Evolutionary conservation across 139 green algal genomes (phyloP).

Genomic region (Micromonas commoda): DNA sequence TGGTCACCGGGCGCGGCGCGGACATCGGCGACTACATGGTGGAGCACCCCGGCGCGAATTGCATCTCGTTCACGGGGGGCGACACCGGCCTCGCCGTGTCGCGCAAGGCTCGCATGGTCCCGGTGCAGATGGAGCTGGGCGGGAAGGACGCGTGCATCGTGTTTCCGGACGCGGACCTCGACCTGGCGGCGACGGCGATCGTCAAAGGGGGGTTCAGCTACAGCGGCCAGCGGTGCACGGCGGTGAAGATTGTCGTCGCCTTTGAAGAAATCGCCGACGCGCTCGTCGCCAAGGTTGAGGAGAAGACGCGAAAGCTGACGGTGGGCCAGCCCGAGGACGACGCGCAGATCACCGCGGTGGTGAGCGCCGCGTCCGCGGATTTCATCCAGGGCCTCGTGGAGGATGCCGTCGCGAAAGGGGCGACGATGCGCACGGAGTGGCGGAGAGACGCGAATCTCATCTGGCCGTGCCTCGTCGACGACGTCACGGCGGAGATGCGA

Average conservation of each 20-base stretch:
- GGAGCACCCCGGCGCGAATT: conserved; percentile 68
- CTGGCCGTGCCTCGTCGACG: conserved; percentile 82
- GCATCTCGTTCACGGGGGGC: conserved; percentile 62
- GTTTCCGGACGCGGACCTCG: conserved; percentile 74
- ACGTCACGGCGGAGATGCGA: conserved; percentile 81
- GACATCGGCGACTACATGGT: conserved; percentile 97
- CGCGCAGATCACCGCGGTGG: conserved; percentile 78
- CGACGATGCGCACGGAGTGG: conserved; percentile 43
- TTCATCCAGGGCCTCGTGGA: conserved; percentile 84
- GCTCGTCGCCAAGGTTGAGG: conserved; percentile 49
- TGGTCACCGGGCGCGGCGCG: conserved; percentile 71
- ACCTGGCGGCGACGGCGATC: conserved; percentile 77
- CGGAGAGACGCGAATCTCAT: conserved; percentile 87
- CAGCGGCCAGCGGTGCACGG: conserved; percentile 85
- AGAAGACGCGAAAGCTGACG: conserved; percentile 58
- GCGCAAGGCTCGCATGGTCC: conserved; percentile 86
- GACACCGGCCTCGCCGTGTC: conserved; percentile 59
- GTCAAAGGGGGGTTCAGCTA: conserved; percentile 91
- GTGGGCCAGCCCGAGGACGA: conserved; percentile 84
- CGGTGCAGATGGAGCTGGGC: conserved; percentile 95
- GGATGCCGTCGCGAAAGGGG: conserved; percentile 48
- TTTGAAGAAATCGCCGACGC: conserved; percentile 65
- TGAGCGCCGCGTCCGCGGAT: conserved; percentile 73
- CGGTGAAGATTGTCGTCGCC: conserved; percentile 79
- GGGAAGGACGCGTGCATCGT: conserved; percentile 95